Base-by-base conservation (phyloP, 495 filamentous ascomycete genomes). In the Lentithecium fluviatile region DNA sequence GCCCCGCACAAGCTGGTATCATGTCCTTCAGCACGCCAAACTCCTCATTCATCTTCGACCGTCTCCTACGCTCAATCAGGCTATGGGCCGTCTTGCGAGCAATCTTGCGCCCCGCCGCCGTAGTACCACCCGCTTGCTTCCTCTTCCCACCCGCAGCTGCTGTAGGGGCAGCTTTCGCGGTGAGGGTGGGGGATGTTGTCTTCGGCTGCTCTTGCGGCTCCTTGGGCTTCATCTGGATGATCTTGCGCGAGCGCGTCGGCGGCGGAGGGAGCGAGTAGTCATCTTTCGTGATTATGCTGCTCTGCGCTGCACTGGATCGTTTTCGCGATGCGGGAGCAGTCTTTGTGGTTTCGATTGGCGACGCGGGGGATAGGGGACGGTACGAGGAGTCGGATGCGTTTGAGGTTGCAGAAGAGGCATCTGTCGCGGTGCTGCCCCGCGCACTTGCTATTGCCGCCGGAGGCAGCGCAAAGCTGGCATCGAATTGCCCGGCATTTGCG, bases 41-140 rank as follows among this genome's bases (percentile, higher is more conserved):
- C 74, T 97, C 94, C 69, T 97, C 94, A 67, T 98, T 98, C 94
- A 98, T 98, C 79, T 97, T 98, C 5, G 89, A 95, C 49, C 94
- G 80, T 63, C 94, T 78, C 47, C 95, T 77, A 15, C 94, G 82
- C 75, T 98, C 94, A 69, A 98, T 98, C 66, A 97, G 73, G 65
- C 90, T 95, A 68, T 98, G 94, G 2, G 94, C 94, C 1, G 95
- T 98, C 73, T 97, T 98, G 64, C 94, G 82, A 4, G 94, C 91
- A 54, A 93, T 95, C 76, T 97, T 98, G 37, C 89, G 82, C 4
- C 90, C 90, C 0, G 91, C 88, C 0, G 88, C 87, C 66, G 88
- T 92, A 12, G 84, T 88, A 0, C 88, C 81, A 57, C 75, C 77
- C 0, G 76, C 73, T 48, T 82, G 80, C 63, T 94, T 92, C 76